Evolutionary conservation across 1,284 basidiomycete genomes (phyloP).

Genomic region (Fistulinella cinereoalba): DNA sequence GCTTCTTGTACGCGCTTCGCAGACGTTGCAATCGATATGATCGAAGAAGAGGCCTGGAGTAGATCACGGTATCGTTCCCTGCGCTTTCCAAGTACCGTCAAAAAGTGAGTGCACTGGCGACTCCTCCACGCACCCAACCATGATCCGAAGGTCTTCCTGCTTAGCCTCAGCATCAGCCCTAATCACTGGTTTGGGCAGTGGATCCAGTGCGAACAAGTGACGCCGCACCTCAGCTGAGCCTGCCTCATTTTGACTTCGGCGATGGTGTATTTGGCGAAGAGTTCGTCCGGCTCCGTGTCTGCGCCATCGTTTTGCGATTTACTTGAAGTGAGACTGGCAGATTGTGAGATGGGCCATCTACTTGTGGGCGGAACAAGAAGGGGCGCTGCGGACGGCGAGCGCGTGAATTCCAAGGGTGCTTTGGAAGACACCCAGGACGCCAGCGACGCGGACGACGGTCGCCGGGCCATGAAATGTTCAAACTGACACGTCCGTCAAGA

Average conservation of each 20-base stretch:
- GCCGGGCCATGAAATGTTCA: slow-evolving; percentile 34
- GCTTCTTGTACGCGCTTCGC: slow-evolving; percentile 60
- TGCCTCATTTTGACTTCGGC: slow-evolving; percentile 74
- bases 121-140: slow-evolving; percentile 82
- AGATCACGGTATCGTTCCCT: slow-evolving; percentile 95
- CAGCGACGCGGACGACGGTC: slow-evolving; percentile 26
- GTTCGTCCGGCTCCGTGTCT: slow-evolving; percentile 70
- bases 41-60: slow-evolving; percentile 86
- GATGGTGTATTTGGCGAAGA: slow-evolving; percentile 74
- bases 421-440: slow-evolving; percentile 23
- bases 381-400: slow-evolving; percentile 3
- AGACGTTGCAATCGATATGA: slow-evolving; percentile 70
- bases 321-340: slow-evolving; percentile 11
- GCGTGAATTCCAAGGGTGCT: slow-evolving; percentile 5
- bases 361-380: slow-evolving; percentile 5
- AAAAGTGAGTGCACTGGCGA: slow-evolving; percentile 11
- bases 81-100: slow-evolving; percentile 50
- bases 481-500: slow-evolving; percentile 2
- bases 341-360: slow-evolving; percentile 18
- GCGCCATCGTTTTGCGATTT: slow-evolving; percentile 23
- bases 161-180: slow-evolving; percentile 88
- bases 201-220: background rate
- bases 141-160: slow-evolving; percentile 86
- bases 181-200: slow-evolving; percentile 6
- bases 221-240: slow-evolving; percentile 61